These are phyloP conservation scores for Leucocoprinus leucothites DNA, from an alignment of 768 basidiomycete genomes.

Conservation along the genomic window DNA sequence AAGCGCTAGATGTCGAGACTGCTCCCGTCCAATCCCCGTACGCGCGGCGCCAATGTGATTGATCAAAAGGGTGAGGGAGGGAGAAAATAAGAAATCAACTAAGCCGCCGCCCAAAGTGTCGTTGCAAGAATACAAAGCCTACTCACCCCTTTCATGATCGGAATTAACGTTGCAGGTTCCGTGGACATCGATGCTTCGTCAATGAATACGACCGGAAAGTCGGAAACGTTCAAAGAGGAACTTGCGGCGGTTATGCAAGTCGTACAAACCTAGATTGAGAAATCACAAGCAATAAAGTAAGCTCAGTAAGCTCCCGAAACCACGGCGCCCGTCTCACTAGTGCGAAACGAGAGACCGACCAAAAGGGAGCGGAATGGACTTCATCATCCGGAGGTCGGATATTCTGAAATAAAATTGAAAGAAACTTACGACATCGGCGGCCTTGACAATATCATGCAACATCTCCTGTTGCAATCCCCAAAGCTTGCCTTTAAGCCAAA, in stretches of 20 bases:
- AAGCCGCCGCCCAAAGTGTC: conserved; percentile 1
- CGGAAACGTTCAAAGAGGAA: conserved; percentile 59
- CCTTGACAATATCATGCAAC: conserved; percentile 56
- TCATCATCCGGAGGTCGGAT: background rate
- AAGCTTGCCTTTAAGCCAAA: conserved; percentile 35
- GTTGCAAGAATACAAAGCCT: conserved; percentile 7
- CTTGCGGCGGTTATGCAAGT: conserved; percentile 83
- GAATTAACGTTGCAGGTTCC: conserved; percentile 87
- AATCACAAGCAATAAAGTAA: conserved; percentile 2
- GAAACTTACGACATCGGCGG: conserved; percentile 69
- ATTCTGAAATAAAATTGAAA: conserved; percentile 9
- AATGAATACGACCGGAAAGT: conserved; percentile 91
- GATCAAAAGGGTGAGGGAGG: background rate
- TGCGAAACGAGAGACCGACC: background rate
- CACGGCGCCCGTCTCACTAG: background rate
- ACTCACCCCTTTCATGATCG: conserved; percentile 91
- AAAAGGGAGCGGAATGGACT: background rate
- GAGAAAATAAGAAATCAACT: background rate
- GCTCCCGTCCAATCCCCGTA: background rate
- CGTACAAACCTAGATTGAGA: conserved; percentile 66
- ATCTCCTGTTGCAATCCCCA: conserved; percentile 62
- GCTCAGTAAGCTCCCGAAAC: background rate
- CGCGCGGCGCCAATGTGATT: background rate
- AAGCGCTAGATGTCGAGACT: conserved; percentile 81
- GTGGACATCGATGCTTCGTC: conserved; percentile 98